Conservation (phyloP, 106 monocot species). For the Acorus calamus region DNA sequence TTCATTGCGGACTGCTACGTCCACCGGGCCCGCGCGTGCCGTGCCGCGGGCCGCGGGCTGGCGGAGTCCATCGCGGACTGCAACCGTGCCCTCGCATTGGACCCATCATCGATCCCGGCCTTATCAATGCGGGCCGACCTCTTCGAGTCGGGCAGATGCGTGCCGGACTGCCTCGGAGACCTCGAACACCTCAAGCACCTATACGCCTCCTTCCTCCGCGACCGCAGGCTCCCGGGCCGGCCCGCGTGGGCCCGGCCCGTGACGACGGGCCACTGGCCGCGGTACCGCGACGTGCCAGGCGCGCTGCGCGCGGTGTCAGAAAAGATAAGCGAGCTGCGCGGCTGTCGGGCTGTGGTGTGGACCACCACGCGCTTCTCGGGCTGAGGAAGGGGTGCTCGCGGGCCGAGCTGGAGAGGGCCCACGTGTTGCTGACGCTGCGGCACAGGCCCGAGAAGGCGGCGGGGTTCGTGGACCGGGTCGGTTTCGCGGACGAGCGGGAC, state of each 20-base stretch:
- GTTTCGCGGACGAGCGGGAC: slow-evolving; percentile 62
- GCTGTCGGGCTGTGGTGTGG: slow-evolving; percentile 41
- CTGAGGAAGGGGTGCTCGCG: slow-evolving; percentile 56
- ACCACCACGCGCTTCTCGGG: slow-evolving; percentile 58
- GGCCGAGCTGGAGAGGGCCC: slow-evolving; percentile 70
- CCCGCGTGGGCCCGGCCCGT: slow-evolving; percentile 27
- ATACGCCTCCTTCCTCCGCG: slow-evolving; percentile 59
- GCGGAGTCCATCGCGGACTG: slow-evolving; percentile 82
- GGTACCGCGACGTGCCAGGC: slow-evolving; percentile 58
- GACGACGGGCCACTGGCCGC: slow-evolving; percentile 10
- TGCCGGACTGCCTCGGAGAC: slow-evolving; percentile 71
- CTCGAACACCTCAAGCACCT: slow-evolving; percentile 87
- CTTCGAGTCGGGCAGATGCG: slow-evolving; percentile 35
- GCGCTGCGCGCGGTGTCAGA: slow-evolving; percentile 30
- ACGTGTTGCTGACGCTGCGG: slow-evolving; percentile 54
- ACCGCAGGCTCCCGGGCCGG: slow-evolving; percentile 75
- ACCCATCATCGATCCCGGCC: slow-evolving; percentile 61
- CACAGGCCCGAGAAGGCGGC: slow-evolving; percentile 76
- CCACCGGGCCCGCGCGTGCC: slow-evolving; percentile 59
- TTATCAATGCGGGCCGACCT: slow-evolving; percentile 59
- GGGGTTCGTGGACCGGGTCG: slow-evolving; percentile 59
- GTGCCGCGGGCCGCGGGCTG: slow-evolving; percentile 29
- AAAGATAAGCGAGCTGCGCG: slow-evolving; percentile 42
- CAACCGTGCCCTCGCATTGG: slow-evolving; percentile 73
- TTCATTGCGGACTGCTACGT: slow-evolving; percentile 75